Percentiles rank a stretch among this genome's conserved stretches.
phyloP scores from a whole-genome alignment of 2,329 filamentous ascomycete species.

The Samsoniella hepiali region DNA sequence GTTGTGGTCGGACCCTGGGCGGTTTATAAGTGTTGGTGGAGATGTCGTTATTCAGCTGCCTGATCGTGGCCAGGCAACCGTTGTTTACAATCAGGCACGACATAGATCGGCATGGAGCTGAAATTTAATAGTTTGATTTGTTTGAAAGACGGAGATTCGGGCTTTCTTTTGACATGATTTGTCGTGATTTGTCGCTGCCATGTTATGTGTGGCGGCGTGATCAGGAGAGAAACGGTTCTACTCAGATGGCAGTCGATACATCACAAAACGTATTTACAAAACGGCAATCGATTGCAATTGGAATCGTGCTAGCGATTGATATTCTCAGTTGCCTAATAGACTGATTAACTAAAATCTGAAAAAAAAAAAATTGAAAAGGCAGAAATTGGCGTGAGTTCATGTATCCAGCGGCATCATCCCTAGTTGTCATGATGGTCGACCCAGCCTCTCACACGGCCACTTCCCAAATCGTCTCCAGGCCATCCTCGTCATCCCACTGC shows the following conservation, averaged over 20 bases:
- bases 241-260: too few relatives aligned
- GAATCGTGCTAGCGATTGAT: too few relatives aligned
- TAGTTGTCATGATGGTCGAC: too few relatives aligned
- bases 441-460: neutral
- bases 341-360: too few relatives aligned
- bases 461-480: conserved; percentile 6
- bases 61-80: conserved; percentile 2
- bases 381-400: too few relatives aligned
- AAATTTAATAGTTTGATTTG: neutral
- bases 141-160: neutral
- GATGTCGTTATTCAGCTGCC: conserved; percentile 9
- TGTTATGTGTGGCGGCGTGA: neutral
- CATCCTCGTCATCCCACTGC: conserved; percentile 14
- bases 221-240: neutral
- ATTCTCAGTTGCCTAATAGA: too few relatives aligned
- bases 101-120: neutral
- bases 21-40: conserved; percentile 4
- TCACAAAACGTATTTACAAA: too few relatives aligned
- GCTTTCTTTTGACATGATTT: too few relatives aligned
- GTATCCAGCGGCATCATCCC: too few relatives aligned
- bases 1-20: neutral
- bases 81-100: neutral
- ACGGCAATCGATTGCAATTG: too few relatives aligned
- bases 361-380: too few relatives aligned
- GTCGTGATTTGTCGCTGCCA: too few relatives aligned